A percentile compares a stretch with the other conserved stretches of the same genome.
Evolutionary conservation across 345 rosid species (phyloP).

Genomic region (Erodium maritimum): DNA sequence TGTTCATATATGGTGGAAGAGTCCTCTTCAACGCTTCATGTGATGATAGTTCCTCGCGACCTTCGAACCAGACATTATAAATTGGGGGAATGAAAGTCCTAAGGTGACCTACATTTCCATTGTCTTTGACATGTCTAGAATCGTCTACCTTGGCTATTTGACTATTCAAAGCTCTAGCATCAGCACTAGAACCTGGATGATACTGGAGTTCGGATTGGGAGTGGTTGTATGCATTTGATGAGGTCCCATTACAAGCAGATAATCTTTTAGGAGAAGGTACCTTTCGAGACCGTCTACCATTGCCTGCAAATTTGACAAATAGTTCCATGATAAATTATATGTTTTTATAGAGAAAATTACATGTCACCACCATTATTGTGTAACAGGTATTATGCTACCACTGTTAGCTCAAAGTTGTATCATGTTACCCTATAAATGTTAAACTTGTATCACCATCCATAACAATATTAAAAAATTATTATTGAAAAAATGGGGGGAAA

Average conservation of each 20-base stretch:
- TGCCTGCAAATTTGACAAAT: constrained; percentile 18
- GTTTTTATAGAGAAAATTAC: no score
- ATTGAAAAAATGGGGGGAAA: no score
- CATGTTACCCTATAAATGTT: no score
- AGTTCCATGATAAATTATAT: constrained; percentile 3
- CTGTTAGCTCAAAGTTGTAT: no score
- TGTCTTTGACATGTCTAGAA: constrained; percentile 20
- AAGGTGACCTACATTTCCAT: constrained; percentile 25
- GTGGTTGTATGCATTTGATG: constrained; percentile 21
- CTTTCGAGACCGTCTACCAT: constrained; percentile 19
- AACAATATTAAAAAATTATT: no score
- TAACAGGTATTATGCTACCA: no score
- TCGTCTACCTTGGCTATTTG: constrained; percentile 16
- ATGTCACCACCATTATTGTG: no score
- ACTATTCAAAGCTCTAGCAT: constrained; percentile 16
- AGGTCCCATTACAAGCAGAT: constrained; percentile 25
- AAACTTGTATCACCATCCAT: no score
- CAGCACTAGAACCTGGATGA: constrained; percentile 14
- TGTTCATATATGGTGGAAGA: constrained; percentile 29
- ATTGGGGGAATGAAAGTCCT: constrained; percentile 33
- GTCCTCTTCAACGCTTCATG: constrained; percentile 53
- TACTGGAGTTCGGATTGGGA: constrained; percentile 11
- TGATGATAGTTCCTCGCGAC: constrained; percentile 45
- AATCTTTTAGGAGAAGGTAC: constrained; percentile 17
- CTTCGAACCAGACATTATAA: constrained; percentile 33